Evolutionary conservation across 2,329 filamentous ascomycete genomes (phyloP).

Genomic region (Cordyceps cicadae): DNA sequence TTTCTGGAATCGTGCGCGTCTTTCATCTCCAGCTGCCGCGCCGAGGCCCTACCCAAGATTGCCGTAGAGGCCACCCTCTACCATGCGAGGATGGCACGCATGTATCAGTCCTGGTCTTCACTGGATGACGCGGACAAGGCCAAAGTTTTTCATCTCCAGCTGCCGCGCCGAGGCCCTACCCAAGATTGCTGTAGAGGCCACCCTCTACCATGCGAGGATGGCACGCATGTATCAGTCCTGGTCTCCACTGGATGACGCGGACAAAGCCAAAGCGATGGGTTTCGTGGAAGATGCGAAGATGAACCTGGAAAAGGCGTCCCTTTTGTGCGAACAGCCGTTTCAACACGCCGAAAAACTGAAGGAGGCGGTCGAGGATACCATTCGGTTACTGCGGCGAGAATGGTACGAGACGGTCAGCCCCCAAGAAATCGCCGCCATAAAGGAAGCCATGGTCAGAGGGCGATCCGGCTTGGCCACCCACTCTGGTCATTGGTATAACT

Average conservation of each 20-base stretch:
- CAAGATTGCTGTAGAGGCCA: slow-evolving; percentile 1
- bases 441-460: slow-evolving; percentile 38
- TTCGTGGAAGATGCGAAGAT: slow-evolving; percentile 8
- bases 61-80: slow-evolving; percentile 1
- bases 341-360: slow-evolving; percentile 13
- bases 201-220: slow-evolving; percentile 1
- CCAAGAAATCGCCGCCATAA: slow-evolving; percentile 36
- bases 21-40: not conserved
- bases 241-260: too few relatives aligned
- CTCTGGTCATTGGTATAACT: slow-evolving; percentile 27
- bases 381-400: slow-evolving; percentile 22
- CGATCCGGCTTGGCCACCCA: slow-evolving; percentile 30
- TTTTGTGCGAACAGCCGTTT: slow-evolving; percentile 10
- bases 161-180: not conserved
- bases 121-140: too few relatives aligned
- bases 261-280: not conserved
- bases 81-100: slow-evolving; percentile 2
- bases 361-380: too few relatives aligned
- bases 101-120: not conserved
- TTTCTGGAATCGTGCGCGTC: not conserved
- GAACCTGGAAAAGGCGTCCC: slow-evolving; percentile 2
- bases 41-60: not conserved
- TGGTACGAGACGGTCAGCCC: slow-evolving; percentile 33
- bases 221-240: not conserved
- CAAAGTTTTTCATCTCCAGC: not conserved